Base-by-base conservation (phyloP, 2,329 filamentous ascomycete species). In the Fusarium nanum region DNA sequence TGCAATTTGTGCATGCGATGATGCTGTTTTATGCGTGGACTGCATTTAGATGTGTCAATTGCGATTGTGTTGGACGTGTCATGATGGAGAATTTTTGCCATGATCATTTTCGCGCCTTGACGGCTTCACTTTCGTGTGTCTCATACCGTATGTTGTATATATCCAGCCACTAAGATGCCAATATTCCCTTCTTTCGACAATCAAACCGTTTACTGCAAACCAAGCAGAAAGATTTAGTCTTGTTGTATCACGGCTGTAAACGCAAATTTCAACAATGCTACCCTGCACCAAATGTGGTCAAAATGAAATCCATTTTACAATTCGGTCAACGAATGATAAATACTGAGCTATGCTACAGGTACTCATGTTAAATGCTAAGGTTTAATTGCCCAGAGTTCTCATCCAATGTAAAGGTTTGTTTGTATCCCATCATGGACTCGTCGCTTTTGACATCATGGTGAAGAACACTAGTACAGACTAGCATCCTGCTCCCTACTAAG, bases 121-220 rank as follows among this genome's bases (percentile, higher is more conserved):
- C 3, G 34, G 10, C 18, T 4, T 37, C 34, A 37, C 34, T n/a
- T n/a, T n/a, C 10, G 3, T n/a, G 10, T 37, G 10, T 2, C 34
- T n/a, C 18, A 37, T 1, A n/a, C 6, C 3, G 18, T 30, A 28
- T 25, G 23, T 25, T 16, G 6, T 2, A 7, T 10, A 11, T 3
- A 37, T 4, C 6, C 5, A 37, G 1, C 6, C 18, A n/a, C 5
- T 4, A 4, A 4, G 30, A 32, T 2, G 7, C 34, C 34, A 37
- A 12, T 12, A 11, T 1, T 37, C 18, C 0, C 10, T 37, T 12
- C 10, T 7, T 37, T n/a, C 6, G 10, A n/a, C 3, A 37, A 2
- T 12, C 1, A n/a, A n/a, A 1, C 34, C 34, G 3, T n/a, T 37
- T 37, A 37, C 34, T 37, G 34, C 34, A 37, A 37, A 3, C 0